Evolutionary conservation across 2,329 filamentous ascomycete species (phyloP).

Genomic region (Pezicula radicicola): DNA sequence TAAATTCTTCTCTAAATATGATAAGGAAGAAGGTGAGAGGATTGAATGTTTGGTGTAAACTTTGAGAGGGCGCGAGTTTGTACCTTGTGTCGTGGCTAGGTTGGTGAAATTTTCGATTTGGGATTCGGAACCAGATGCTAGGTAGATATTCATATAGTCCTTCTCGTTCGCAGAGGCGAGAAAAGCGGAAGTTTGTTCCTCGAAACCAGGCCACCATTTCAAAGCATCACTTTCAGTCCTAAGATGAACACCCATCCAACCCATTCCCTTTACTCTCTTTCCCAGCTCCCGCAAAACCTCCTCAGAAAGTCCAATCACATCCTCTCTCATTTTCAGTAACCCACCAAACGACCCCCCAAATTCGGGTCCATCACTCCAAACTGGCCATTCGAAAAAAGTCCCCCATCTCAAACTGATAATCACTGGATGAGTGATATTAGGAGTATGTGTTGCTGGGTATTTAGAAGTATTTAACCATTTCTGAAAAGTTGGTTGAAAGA

Average conservation of each 20-base stretch:
- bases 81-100: not conserved
- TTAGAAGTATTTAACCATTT: not conserved
- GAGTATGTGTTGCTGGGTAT: not conserved
- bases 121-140: not conserved
- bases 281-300: not conserved
- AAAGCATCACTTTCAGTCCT: not conserved
- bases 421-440: not conserved
- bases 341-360: conserved; percentile 1
- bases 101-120: not conserved
- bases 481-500: not conserved
- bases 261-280: not conserved
- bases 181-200: not conserved
- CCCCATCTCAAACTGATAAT: not conserved
- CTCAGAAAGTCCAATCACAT: not conserved
- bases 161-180: not conserved
- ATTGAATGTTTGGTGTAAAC: not conserved
- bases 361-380: not conserved
- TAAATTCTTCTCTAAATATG: not conserved
- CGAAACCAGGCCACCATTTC: not conserved
- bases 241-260: not conserved
- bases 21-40: too few relatives aligned
- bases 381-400: not conserved
- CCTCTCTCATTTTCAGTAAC: conserved; percentile 1
- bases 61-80: not conserved
- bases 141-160: not conserved